Conservation (phyloP, 768 basidiomycete species). For the Boletus subparvulus region DNA sequence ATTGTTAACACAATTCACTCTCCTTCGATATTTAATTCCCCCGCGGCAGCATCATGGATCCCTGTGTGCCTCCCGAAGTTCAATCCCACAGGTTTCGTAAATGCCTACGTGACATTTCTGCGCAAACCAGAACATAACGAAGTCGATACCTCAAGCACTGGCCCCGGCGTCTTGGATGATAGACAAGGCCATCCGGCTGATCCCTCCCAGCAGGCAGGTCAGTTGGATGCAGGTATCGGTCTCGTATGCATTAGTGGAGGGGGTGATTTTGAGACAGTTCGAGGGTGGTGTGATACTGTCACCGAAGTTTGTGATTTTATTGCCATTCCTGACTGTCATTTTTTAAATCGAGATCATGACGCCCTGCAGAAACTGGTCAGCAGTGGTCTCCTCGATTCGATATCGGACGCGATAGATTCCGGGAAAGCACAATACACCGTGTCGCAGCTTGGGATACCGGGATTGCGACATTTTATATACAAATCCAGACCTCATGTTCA, state of each 20-base stretch:
- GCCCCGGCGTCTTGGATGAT: neutral
- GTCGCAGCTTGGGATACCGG: slow-evolving; percentile 81
- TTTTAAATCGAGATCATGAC: neutral
- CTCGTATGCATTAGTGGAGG: slow-evolving; percentile 81
- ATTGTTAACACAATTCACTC: slow-evolving; percentile 88
- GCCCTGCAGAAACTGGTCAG: slow-evolving; percentile 56
- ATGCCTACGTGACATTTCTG: slow-evolving; percentile 82
- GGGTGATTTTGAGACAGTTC: slow-evolving; percentile 81
- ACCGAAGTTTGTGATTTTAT: slow-evolving; percentile 45
- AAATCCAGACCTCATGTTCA: slow-evolving; percentile 90
- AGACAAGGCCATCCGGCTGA: slow-evolving; percentile 1
- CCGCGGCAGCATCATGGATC: slow-evolving; percentile 86
- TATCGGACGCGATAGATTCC: slow-evolving; percentile 47
- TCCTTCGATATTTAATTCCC: slow-evolving; percentile 73
- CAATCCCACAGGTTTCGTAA: slow-evolving; percentile 84
- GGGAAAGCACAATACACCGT: slow-evolving; percentile 64
- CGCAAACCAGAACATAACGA: slow-evolving; percentile 38
- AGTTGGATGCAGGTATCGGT: slow-evolving; percentile 45
- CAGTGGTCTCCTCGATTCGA: slow-evolving; percentile 55
- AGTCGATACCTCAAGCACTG: neutral
- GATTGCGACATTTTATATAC: slow-evolving; percentile 92
- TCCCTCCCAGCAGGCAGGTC: slow-evolving; percentile 16
- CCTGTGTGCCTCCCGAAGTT: slow-evolving; percentile 96
- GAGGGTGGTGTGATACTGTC: slow-evolving; percentile 71
- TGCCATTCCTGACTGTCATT: neutral